Conservation (phyloP, 2,329 filamentous ascomycete genomes). For the Pseudocercospora fijiensis region DNA sequence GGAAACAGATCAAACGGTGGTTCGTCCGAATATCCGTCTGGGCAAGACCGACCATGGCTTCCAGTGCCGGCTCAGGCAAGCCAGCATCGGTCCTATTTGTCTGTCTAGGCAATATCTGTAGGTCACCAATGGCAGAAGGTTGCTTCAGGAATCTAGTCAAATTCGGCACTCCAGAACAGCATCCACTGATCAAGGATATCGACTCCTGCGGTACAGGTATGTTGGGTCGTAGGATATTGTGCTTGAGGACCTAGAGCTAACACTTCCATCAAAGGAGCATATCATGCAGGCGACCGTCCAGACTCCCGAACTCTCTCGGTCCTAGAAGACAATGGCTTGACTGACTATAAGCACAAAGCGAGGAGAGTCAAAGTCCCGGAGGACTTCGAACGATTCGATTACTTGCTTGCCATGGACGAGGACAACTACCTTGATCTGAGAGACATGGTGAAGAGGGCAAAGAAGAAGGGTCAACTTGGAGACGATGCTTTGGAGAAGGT, state of each 20-base stretch:
- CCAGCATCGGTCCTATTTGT: constrained; percentile 80
- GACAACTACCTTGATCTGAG: constrained; percentile 73
- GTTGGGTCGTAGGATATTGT: too few species aligned
- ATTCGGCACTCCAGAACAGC: constrained; percentile 49
- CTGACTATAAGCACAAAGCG: constrained; percentile 71
- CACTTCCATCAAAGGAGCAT: constrained; percentile 55
- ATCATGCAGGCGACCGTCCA: constrained; percentile 74
- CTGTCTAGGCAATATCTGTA: constrained; percentile 92
- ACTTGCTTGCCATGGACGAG: constrained; percentile 91
- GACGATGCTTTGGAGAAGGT: constrained; percentile 39
- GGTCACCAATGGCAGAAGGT: constrained; percentile 93
- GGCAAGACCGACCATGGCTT: constrained; percentile 22
- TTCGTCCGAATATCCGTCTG: neutral
- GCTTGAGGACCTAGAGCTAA: neutral
- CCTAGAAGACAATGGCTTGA: constrained; percentile 66
- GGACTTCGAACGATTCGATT: constrained; percentile 86
- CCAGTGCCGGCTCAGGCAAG: neutral
- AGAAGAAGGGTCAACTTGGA: constrained; percentile 40
- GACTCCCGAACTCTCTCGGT: constrained; percentile 83
- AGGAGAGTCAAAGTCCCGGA: constrained; percentile 65
- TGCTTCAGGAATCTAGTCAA: constrained; percentile 74
- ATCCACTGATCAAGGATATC: constrained; percentile 62
- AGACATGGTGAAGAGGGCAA: constrained; percentile 56
- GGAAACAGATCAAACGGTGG: neutral
- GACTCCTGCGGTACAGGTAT: constrained; percentile 82